Base-by-base conservation (phyloP, 371 early-diverging fungal species). In the Lichtheimia hyalospora region DNA sequence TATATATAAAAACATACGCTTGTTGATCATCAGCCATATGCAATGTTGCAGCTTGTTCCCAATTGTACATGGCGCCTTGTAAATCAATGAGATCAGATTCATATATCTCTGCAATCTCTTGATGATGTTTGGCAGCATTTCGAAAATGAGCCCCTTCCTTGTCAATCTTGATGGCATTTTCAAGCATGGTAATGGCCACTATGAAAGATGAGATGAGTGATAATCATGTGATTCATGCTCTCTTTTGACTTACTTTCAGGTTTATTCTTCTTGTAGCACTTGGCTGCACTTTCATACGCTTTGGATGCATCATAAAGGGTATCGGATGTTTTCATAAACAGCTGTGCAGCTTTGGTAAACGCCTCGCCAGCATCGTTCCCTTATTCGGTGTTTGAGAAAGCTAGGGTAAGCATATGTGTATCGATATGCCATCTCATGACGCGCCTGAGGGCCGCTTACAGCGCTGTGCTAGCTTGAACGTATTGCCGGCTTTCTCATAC, bases 301-400 rank as follows among this genome's bases (percentile, higher is more conserved):
- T 86, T 81, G 1, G 95, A 85, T 0, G 96, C 94, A 69, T 97
- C 97, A 53, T 89, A 73, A 46, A 87, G 84, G 69, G 86, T 81
- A 43, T 88, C 84, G 5, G 90, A 87, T 18, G 83, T 82, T 25
- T 81, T 68, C 52, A 82, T 69, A 52, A 82, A 83, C 41, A 84
- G 70, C 46, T 84, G 80, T 0, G 96, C 96, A 28, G 94, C 92
- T 58, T 87, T 84, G 53, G 84, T 64, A 72, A 90, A 96, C 1
- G 96, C 90, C 58, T 95, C 92, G 48, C 97, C 97, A 18, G 96
- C 93, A 64, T 96, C 95, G 60, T 87, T 87, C 93, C 92, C 92
- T 92, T 28, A n/a, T 48, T 20, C 21, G 34, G 34, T 34, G 34
- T 34, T 34, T 34, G 34, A 34, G 34, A 34, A 34, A 34, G 34